A percentile compares a stretch with the other conserved stretches of the same genome.
These are phyloP conservation scores for Mollisiaceae sp. DNA, from an alignment of 2,329 filamentous ascomycete species.

Conservation along the genomic window DNA sequence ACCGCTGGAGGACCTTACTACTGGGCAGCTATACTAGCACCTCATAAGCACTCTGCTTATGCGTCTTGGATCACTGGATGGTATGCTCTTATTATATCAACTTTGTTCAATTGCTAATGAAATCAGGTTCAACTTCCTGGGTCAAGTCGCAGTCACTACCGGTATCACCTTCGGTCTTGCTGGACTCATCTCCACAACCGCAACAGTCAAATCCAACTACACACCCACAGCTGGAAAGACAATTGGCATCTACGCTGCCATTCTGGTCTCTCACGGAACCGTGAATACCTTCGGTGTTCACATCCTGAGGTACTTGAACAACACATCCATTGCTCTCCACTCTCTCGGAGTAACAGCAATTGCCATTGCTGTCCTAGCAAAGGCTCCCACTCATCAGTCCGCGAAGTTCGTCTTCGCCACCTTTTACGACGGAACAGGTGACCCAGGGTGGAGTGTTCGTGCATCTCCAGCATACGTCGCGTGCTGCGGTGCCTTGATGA, in stretches of 20 bases:
- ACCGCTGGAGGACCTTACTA: conserved; percentile 65
- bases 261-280: conserved; percentile 58
- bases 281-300: conserved; percentile 64
- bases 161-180: conserved; percentile 54
- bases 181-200: conserved; percentile 51
- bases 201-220: conserved; percentile 50
- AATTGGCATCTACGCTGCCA: conserved; percentile 63
- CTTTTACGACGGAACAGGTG: conserved; percentile 58
- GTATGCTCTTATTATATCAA: conserved; percentile 27
- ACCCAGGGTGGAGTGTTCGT: conserved; percentile 57
- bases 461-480: conserved; percentile 61
- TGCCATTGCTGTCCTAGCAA: conserved; percentile 60
- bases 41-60: conserved; percentile 50
- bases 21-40: conserved; percentile 63
- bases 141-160: conserved; percentile 55
- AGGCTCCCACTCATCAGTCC: conserved; percentile 60
- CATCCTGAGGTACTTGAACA: conserved; percentile 61
- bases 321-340: conserved; percentile 59
- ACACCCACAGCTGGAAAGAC: conserved; percentile 52
- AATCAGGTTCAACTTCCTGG: conserved; percentile 52
- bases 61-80: conserved; percentile 54
- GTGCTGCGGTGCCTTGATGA: conserved; percentile 57
- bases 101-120: not conserved
- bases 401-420: conserved; percentile 60
- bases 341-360: conserved; percentile 57